A percentile compares a stretch with the other conserved stretches of the same genome.
Conservation (phyloP, 352 stramenopile species). For the Pilasporangium apinafurcum region DNA sequence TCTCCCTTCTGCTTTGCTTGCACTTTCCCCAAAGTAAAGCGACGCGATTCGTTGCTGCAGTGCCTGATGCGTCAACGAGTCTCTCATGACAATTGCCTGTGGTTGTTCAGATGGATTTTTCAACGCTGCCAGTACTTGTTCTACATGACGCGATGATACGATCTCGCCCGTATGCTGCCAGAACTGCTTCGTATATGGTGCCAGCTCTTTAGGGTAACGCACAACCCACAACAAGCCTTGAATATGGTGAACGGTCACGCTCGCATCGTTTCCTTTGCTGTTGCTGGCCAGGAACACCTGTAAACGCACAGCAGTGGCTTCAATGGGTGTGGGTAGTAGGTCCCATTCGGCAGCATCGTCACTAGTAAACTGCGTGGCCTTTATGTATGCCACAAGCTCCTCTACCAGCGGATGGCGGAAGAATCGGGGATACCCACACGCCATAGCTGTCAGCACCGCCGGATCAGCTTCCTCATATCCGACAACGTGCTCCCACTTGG, state of each 20-base stretch:
- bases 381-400: conserved; percentile 39
- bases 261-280: conserved; percentile 13
- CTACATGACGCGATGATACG: conserved; percentile 79
- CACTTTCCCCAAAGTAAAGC: conserved; percentile 33
- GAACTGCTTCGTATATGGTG: conserved; percentile 68
- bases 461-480: conserved; percentile 86
- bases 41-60: conserved; percentile 44
- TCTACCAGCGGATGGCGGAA: conserved; percentile 86
- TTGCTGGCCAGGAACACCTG: conserved; percentile 58
- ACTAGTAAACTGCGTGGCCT: too few species aligned
- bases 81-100: conserved; percentile 6
- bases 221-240: conserved; percentile 56
- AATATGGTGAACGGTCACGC: conserved; percentile 28
- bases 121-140: conserved; percentile 48
- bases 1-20: not conserved
- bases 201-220: conserved; percentile 55
- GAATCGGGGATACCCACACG: conserved; percentile 91
- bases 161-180: conserved; percentile 95
- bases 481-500: conserved; percentile 79
- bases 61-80: conserved; percentile 17
- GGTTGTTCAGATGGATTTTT: conserved; percentile 7
- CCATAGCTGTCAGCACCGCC: conserved; percentile 61
- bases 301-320: conserved; percentile 46
- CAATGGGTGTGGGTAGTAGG: conserved; percentile 48
- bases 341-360: conserved; percentile 6